Evolutionary conservation across 352 stramenopile species (phyloP).

Genomic region (Pythium scleroteichum): DNA sequence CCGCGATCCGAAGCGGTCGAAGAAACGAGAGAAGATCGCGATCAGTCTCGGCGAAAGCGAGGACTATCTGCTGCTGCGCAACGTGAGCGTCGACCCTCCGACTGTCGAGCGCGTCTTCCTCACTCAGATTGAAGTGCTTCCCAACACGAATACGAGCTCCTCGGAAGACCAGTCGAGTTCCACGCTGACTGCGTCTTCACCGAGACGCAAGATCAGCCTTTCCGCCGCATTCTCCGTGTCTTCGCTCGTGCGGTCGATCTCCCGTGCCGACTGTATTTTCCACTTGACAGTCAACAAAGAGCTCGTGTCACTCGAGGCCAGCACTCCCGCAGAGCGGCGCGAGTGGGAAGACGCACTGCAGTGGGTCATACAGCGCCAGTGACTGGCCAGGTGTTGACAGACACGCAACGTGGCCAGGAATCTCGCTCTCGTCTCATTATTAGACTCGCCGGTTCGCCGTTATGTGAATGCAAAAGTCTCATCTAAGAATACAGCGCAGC

Average conservation of each 20-base stretch:
- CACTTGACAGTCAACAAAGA: conserved; percentile 45
- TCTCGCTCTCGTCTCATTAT: too few species aligned
- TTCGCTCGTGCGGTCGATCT: conserved; percentile 11
- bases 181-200: not conserved
- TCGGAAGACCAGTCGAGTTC: not conserved
- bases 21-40: conserved; percentile 32
- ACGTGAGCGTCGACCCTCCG: conserved; percentile 25
- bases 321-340: conserved; percentile 30
- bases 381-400: not conserved
- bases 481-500: conserved; percentile 19
- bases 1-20: conserved; percentile 32
- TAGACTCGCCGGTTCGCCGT: too few species aligned
- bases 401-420: too few species aligned
- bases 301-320: conserved; percentile 38
- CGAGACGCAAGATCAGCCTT: conserved; percentile 2
- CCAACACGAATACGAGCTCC: conserved; percentile 1
- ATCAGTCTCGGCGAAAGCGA: conserved; percentile 37
- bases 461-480: not conserved
- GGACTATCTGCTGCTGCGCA: conserved; percentile 46
- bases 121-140: conserved; percentile 40
- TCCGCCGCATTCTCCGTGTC: conserved; percentile 5
- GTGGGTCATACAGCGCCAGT: conserved; percentile 32
- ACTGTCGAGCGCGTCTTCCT: conserved; percentile 44
- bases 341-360: conserved; percentile 45
- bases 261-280: conserved; percentile 32